phyloP scores from a whole-genome alignment of 441 rosid genomes.

The Erodium trifolium region DNA sequence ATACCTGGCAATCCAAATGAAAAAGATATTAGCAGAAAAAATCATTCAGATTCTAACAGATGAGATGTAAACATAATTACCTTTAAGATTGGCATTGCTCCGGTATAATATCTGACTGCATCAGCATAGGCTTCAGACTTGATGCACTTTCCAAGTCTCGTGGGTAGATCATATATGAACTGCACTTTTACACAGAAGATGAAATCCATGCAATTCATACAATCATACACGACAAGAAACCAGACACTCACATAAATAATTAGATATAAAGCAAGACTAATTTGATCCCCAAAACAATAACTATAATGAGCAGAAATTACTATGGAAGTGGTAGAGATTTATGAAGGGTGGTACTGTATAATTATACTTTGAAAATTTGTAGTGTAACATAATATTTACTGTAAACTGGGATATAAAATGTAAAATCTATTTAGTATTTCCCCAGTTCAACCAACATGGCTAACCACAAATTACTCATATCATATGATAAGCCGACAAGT shows the following conservation, averaged over 20 bases:
- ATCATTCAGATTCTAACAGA: background rate
- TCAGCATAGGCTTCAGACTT: constrained; percentile 85
- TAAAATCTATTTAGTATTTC: background rate
- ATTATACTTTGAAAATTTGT: background rate
- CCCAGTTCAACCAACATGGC: constrained; percentile 13
- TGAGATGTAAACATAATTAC: constrained; percentile 22
- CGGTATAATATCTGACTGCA: constrained; percentile 90
- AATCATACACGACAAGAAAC: constrained; percentile 24
- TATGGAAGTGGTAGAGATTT: background rate
- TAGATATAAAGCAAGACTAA: background rate
- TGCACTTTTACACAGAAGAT: constrained; percentile 59
- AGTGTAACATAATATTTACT: constrained; percentile 2
- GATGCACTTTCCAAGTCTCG: constrained; percentile 86
- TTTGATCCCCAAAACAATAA: background rate
- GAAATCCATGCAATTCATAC: constrained; percentile 26
- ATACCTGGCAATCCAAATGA: constrained; percentile 2
- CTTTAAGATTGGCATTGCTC: constrained; percentile 98
- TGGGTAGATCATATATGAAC: constrained; percentile 98
- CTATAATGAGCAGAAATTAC: background rate
- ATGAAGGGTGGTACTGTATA: background rate
- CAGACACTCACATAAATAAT: constrained; percentile 12
- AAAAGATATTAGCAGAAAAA: constrained; percentile 11
- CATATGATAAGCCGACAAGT: background rate
- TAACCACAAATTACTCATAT: background rate
- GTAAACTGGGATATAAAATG: constrained; percentile 4